Evolutionary conservation across 345 rosid species (phyloP).

Genomic region (Euphorbia pulcherrima): DNA sequence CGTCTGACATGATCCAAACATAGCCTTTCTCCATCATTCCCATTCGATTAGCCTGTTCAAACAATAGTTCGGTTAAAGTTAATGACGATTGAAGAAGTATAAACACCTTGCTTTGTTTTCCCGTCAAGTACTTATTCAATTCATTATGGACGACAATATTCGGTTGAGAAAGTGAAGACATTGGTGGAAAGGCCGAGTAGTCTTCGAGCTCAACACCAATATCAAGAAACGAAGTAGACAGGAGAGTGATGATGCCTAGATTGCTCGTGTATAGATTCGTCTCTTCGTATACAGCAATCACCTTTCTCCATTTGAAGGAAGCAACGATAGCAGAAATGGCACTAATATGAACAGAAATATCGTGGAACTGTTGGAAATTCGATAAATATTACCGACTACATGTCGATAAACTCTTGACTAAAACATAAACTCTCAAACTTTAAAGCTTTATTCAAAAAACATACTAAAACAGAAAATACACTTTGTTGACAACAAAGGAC

Average conservation of each 20-base stretch:
- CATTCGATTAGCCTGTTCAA: constrained; percentile 3
- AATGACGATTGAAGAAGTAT: constrained; percentile 2
- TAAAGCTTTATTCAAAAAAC: too few species aligned
- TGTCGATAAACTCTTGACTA: too few species aligned
- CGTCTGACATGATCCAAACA: constrained; percentile 4
- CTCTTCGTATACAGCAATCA: constrained; percentile 4
- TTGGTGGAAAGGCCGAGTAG: constrained; percentile 1
- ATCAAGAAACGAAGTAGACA: neutral
- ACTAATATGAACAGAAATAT: neutral
- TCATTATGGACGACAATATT: neutral
- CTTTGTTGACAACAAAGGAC: too few species aligned
- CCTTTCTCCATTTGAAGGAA: neutral
- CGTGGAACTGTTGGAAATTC: too few species aligned
- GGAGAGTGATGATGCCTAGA: neutral
- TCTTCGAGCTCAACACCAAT: neutral
- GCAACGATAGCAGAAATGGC: neutral
- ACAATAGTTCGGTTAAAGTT: neutral
- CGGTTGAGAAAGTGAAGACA: neutral
- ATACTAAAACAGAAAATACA: too few species aligned
- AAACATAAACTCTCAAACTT: too few species aligned
- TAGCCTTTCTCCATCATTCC: constrained; percentile 2
- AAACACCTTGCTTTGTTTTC: neutral
- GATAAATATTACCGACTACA: too few species aligned
- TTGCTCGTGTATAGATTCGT: neutral
- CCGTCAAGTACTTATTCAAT: neutral